A percentile compares a stretch with the other conserved stretches of the same genome.
phyloP scores from a whole-genome alignment of 2,329 filamentous ascomycete genomes.

The Fusarium subtropicale region DNA sequence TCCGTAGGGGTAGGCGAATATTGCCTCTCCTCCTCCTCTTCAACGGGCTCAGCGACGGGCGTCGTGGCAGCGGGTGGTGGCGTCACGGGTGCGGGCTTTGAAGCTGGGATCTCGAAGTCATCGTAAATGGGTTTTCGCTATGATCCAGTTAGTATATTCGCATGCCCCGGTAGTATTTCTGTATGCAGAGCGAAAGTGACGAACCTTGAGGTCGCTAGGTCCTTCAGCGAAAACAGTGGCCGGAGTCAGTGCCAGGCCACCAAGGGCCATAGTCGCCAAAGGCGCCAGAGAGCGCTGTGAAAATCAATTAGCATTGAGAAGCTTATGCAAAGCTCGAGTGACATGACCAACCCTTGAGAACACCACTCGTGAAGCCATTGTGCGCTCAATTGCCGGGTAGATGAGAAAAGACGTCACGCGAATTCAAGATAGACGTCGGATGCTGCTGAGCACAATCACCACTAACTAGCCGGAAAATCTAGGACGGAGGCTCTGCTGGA shows the following conservation, averaged over 20 bases:
- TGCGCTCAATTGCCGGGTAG: slow-evolving; percentile 60
- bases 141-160: slow-evolving; percentile 14
- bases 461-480: slow-evolving; percentile 47
- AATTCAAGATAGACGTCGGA: slow-evolving; percentile 42
- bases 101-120: slow-evolving; percentile 64
- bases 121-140: slow-evolving; percentile 84
- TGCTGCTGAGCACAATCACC: slow-evolving; percentile 38
- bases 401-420: slow-evolving; percentile 44
- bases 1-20: slow-evolving; percentile 84
- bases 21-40: slow-evolving; percentile 50
- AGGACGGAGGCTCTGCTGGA: slow-evolving; percentile 45
- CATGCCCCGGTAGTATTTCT: neutral
- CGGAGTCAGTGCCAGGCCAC: slow-evolving; percentile 61
- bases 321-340: slow-evolving; percentile 18
- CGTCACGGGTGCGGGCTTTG: slow-evolving; percentile 49
- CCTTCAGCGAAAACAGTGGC: slow-evolving; percentile 65
- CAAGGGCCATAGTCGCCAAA: slow-evolving; percentile 64
- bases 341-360: slow-evolving; percentile 62
- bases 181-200: slow-evolving; percentile 6
- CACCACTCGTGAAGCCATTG: slow-evolving; percentile 71
- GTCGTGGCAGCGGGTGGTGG: slow-evolving; percentile 47
- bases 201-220: slow-evolving; percentile 53
- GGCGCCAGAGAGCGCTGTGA: slow-evolving; percentile 64
- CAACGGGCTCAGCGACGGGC: slow-evolving; percentile 49
- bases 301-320: slow-evolving; percentile 47